These are phyloP conservation scores for Solanum chmielewskii DNA, from an alignment of 257 asterid species.

Conservation along the genomic window DNA sequence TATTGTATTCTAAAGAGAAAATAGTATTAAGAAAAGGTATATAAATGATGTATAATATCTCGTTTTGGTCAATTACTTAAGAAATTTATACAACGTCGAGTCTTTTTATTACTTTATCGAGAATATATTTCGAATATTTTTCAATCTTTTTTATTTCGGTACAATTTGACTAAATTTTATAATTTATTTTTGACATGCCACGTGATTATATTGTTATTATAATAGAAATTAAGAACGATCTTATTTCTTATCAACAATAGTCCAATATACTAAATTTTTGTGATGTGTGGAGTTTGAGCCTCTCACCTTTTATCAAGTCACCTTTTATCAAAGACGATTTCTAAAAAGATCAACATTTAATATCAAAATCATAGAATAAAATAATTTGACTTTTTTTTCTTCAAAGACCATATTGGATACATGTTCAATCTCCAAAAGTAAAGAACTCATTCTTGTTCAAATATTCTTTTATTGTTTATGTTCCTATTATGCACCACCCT, in stretches of 20 bases:
- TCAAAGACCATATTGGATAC: neutral
- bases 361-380: neutral
- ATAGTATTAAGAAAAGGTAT: too few relatives aligned
- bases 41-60: neutral
- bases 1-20: neutral
- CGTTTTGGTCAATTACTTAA: neutral
- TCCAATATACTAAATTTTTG: too few relatives aligned
- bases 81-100: rapidly evolving
- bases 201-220: neutral
- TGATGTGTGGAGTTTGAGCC: neutral
- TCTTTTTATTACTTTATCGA: neutral
- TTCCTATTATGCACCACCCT: neutral
- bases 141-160: neutral
- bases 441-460: neutral
- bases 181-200: neutral
- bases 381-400: neutral
- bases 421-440: neutral
- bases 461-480: neutral
- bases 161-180: neutral
- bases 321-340: neutral
- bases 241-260: neutral
- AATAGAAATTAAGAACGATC: neutral
- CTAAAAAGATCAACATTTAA: neutral
- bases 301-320: neutral
- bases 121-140: neutral